Evolutionary conservation across 1,139 yeast species (phyloP).

Genomic region (Yamadazyma spencermartinsiae): DNA sequence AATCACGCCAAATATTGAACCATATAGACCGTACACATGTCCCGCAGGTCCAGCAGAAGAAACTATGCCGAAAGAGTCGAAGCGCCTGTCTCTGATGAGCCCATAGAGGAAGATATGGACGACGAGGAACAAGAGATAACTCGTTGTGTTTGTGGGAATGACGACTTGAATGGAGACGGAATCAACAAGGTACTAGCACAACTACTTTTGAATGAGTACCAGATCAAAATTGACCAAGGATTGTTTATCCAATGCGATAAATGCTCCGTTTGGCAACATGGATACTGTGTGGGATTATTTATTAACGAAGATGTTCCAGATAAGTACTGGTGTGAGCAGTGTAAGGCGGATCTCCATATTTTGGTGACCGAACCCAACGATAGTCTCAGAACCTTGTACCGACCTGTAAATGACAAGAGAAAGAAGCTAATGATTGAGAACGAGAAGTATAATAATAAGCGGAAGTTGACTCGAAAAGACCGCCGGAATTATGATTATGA

Average conservation of each 20-base stretch:
- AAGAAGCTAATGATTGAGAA: constrained; percentile 50
- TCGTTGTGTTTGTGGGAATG: constrained; percentile 83
- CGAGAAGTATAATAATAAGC: constrained; percentile 42
- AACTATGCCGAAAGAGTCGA: constrained; percentile 13
- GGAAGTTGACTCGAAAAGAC: constrained; percentile 30
- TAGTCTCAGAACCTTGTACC: constrained; percentile 44
- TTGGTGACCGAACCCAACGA: constrained; percentile 38
- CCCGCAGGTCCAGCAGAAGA: constrained; percentile 17
- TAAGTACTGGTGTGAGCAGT: constrained; percentile 88
- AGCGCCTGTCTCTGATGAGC: constrained; percentile 9
- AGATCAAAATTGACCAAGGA: constrained; percentile 72
- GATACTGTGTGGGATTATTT: constrained; percentile 85
- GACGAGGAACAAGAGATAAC: constrained; percentile 74
- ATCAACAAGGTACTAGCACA: constrained; percentile 43
- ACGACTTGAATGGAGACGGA: constrained; percentile 52
- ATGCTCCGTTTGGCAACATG: constrained; percentile 97
- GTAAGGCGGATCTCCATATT: constrained; percentile 80
- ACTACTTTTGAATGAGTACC: constrained; percentile 49
- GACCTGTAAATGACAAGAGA: constrained; percentile 49
- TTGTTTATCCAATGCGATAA: constrained; percentile 86
- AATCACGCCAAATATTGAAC: too few relatives aligned
- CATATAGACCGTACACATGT: too few relatives aligned
- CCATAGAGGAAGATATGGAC: constrained; percentile 23
- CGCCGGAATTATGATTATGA: constrained; percentile 54
- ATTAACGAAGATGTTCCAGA: constrained; percentile 81